These are phyloP conservation scores for Pythium phragmitis DNA, from an alignment of 352 stramenopile species.

Conservation along the genomic window DNA sequence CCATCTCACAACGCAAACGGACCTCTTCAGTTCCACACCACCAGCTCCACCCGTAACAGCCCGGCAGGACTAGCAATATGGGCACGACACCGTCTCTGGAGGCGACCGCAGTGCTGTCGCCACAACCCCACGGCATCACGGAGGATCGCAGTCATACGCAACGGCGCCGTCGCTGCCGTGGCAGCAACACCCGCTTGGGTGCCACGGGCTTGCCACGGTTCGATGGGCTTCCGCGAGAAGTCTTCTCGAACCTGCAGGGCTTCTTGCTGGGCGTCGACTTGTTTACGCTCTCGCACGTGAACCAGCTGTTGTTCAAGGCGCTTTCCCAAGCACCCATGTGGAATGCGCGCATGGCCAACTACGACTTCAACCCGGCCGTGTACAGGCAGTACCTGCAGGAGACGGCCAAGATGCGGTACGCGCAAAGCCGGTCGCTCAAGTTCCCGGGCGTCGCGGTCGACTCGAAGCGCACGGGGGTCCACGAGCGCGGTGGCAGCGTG, in stretches of 20 bases:
- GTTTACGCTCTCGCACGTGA: slow-evolving; percentile 37
- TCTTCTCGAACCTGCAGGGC: slow-evolving; percentile 23
- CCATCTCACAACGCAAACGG: neutral
- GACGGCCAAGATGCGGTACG: slow-evolving; percentile 29
- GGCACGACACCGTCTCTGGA: slow-evolving; percentile 10
- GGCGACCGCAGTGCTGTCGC: neutral
- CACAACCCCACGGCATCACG: neutral
- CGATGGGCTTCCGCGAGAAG: slow-evolving; percentile 26
- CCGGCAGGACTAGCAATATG: neutral
- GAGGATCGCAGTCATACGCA: neutral
- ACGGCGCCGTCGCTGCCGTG: slow-evolving; percentile 6
- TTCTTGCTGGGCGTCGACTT: slow-evolving; percentile 35
- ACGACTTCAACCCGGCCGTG: slow-evolving; percentile 26
- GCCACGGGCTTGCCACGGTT: slow-evolving; percentile 2
- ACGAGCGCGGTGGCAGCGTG: slow-evolving; percentile 17
- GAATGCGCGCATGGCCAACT: slow-evolving; percentile 24
- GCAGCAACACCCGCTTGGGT: slow-evolving; percentile 2
- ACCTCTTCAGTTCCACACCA: neutral
- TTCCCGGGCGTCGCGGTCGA: slow-evolving; percentile 22
- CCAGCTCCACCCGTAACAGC: neutral
- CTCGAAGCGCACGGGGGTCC: slow-evolving; percentile 13
- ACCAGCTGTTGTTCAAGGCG: slow-evolving; percentile 13
- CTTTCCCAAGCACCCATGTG: slow-evolving; percentile 13
- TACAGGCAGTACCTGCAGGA: slow-evolving; percentile 23
- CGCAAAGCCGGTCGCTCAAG: slow-evolving; percentile 20